Evolutionary conservation across 2,329 filamentous ascomycete genomes (phyloP).

Genomic region (Mycosphaerella arachidis): DNA sequence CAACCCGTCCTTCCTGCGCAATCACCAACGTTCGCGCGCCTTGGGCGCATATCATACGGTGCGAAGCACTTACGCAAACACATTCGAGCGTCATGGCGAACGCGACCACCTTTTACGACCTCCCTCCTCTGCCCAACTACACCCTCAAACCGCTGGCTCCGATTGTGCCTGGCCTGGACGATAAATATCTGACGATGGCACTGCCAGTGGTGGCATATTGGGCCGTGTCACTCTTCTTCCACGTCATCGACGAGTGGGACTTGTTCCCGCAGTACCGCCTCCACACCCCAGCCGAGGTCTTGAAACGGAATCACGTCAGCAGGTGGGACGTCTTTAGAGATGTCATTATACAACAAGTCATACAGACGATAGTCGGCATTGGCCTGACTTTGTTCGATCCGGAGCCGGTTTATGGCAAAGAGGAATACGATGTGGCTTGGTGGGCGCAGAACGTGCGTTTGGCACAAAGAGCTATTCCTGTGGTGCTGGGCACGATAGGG

Average conservation of each 20-base stretch:
- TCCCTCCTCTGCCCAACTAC: constrained; percentile 85
- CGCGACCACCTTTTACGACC: constrained; percentile 52
- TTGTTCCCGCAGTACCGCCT: constrained; percentile 86
- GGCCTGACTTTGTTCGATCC: constrained; percentile 68
- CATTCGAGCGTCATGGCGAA: constrained; percentile 28
- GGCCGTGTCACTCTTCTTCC: constrained; percentile 78
- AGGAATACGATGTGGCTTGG: constrained; percentile 80
- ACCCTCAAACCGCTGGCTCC: constrained; percentile 64
- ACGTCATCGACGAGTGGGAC: constrained; percentile 79
- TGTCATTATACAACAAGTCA: constrained; percentile 84
- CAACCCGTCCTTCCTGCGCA: background rate
- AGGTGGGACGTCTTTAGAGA: constrained; percentile 83
- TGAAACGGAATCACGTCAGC: constrained; percentile 80
- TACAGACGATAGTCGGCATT: constrained; percentile 72
- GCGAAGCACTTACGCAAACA: background rate
- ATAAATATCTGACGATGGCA: constrained; percentile 72
- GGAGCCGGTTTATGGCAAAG: constrained; percentile 67
- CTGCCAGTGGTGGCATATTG: constrained; percentile 84
- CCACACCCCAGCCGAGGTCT: constrained; percentile 88
- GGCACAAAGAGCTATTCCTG: constrained; percentile 72
- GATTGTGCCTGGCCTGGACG: constrained; percentile 71
- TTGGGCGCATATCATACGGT: constrained; percentile 5
- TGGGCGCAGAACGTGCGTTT: constrained; percentile 82
- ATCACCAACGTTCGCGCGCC: constrained; percentile 1
- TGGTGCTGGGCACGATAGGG: constrained; percentile 65